Conservation (phyloP, 805 yeast species). For the Candida ipomoeae region DNA sequence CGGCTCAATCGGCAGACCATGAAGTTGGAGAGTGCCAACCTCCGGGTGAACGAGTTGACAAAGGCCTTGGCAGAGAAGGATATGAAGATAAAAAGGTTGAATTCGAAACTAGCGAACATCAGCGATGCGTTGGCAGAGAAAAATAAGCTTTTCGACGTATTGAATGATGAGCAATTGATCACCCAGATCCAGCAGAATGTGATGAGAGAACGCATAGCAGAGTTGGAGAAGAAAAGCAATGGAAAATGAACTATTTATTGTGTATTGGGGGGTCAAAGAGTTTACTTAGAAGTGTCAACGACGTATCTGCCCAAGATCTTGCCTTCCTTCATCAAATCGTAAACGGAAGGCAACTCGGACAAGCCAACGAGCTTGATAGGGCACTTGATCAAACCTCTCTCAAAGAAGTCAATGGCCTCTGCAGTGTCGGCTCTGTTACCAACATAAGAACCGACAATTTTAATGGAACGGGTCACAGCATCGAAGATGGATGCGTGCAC, state of each 20-base stretch:
- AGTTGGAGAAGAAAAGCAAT: conserved; percentile 25
- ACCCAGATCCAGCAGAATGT: conserved; percentile 55
- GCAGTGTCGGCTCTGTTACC: conserved; percentile 46
- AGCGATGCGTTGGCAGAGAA: conserved; percentile 38
- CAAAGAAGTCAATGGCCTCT: conserved; percentile 43
- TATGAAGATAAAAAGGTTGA: conserved; percentile 7
- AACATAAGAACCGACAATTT: conserved; percentile 41
- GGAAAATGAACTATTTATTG: background rate
- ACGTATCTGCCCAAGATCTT: conserved; percentile 43
- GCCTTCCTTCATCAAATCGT: conserved; percentile 40
- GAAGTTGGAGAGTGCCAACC: conserved; percentile 23
- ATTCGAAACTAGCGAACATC: conserved; percentile 20
- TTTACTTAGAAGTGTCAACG: conserved; percentile 38
- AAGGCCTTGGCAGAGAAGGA: conserved; percentile 9
- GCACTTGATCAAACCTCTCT: conserved; percentile 40
- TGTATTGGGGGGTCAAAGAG: too few species aligned
- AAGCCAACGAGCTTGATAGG: conserved; percentile 40
- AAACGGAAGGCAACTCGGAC: conserved; percentile 37
- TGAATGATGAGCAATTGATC: conserved; percentile 66
- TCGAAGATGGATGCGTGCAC: conserved; percentile 37
- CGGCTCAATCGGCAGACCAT: conserved; percentile 26
- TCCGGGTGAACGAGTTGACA: conserved; percentile 16
- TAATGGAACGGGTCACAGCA: conserved; percentile 38
- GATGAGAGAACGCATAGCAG: conserved; percentile 31
- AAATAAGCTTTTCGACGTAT: conserved; percentile 51